phyloP scores from a whole-genome alignment of 1,284 basidiomycete genomes.

The Megacollybia platyphylla region DNA sequence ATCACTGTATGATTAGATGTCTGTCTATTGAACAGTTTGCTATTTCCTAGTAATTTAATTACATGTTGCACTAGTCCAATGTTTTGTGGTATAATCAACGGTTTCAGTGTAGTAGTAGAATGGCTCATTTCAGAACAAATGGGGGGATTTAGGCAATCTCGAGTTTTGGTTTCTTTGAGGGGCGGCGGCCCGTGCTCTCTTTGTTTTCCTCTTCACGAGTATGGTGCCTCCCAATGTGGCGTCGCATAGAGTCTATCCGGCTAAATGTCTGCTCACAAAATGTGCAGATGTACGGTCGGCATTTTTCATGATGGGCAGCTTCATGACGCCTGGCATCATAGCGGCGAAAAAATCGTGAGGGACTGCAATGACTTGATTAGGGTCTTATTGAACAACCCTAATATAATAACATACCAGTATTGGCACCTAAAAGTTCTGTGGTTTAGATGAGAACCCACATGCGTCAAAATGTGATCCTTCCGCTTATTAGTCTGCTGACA shows the following conservation, averaged over 20 bases:
- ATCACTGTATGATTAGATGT: constrained; percentile 1
- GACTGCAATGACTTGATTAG: neutral
- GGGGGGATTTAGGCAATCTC: neutral
- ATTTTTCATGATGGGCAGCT: constrained; percentile 40
- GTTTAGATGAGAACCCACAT: constrained; percentile 57
- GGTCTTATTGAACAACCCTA: neutral
- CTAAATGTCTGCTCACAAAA: constrained; percentile 43
- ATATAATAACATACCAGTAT: constrained; percentile 31
- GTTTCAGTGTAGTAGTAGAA: neutral
- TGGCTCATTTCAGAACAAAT: neutral
- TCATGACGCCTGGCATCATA: constrained; percentile 67
- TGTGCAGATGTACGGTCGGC: constrained; percentile 42
- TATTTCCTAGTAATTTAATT: neutral
- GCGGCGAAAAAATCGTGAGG: constrained; percentile 42
- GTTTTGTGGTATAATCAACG: neutral
- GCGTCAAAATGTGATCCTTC: constrained; percentile 58
- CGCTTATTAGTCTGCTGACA: constrained; percentile 55
- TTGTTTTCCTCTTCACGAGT: neutral
- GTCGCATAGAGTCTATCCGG: constrained; percentile 39
- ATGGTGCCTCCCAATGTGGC: neutral
- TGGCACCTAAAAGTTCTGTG: constrained; percentile 50
- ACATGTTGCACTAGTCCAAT: neutral
- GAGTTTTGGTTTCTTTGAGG: neutral
- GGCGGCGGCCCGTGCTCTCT: neutral
- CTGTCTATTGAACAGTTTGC: neutral